Evolutionary conservation across 768 basidiomycete species (phyloP).

Genomic region (Xerocomellus chrysenteron): DNA sequence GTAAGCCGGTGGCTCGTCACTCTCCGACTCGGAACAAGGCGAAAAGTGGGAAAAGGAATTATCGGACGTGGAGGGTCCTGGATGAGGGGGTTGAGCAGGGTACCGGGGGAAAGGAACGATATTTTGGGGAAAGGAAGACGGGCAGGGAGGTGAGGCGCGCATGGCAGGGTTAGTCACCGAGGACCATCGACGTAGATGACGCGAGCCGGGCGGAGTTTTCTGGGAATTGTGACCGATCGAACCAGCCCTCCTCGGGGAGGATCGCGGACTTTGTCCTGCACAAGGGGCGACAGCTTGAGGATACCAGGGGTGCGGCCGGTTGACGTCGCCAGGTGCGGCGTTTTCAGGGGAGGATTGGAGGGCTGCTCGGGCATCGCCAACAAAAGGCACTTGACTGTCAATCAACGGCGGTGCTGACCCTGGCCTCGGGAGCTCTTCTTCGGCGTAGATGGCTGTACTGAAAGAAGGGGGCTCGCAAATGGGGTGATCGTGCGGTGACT

Average conservation of each 20-base stretch:
- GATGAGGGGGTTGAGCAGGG: constrained; percentile 1
- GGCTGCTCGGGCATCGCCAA: constrained; percentile 27
- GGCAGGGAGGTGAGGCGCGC: constrained; percentile 21
- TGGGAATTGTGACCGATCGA: constrained; percentile 32
- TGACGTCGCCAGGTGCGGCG: constrained; percentile 13
- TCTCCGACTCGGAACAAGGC: constrained; percentile 25
- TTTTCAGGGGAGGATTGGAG: constrained; percentile 18
- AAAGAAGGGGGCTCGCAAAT: constrained; percentile 27
- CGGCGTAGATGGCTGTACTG: constrained; percentile 22
- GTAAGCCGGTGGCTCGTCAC: constrained; percentile 16
- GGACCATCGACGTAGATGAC: constrained; percentile 33
- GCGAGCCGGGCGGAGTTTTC: constrained; percentile 27
- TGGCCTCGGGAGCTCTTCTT: constrained; percentile 23
- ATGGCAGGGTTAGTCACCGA: constrained; percentile 29
- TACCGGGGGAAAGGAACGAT: constrained; percentile 21
- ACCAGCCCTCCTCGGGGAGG: constrained; percentile 32
- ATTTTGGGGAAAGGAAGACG: constrained; percentile 11
- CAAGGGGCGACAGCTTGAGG: constrained; percentile 12
- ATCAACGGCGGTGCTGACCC: constrained; percentile 32
- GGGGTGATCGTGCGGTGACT: constrained; percentile 30
- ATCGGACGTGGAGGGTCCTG: constrained; percentile 6
- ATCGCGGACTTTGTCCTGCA: constrained; percentile 32
- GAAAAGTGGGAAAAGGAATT: constrained; percentile 14
- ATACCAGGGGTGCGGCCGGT: constrained; percentile 22
- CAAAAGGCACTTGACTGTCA: constrained; percentile 27